Conservation (phyloP, 1,139 yeast genomes). For the Spencermartinsiella ligniputridi region DNA sequence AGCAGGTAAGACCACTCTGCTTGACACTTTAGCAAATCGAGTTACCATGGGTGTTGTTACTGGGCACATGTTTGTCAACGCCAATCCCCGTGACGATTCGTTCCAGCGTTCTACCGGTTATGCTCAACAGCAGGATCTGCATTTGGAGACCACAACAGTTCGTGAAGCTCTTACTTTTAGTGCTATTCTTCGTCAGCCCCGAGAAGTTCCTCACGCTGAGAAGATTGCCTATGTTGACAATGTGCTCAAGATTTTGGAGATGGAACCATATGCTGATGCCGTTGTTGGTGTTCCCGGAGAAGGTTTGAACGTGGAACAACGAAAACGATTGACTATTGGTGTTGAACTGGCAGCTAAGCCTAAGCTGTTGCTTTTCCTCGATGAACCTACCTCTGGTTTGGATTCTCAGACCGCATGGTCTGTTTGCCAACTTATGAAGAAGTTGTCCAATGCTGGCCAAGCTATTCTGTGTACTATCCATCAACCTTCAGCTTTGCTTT, state of each 20-base stretch:
- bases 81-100: conserved; percentile 60
- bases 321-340: conserved; percentile 80
- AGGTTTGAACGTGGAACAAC: conserved; percentile 76
- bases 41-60: conserved; percentile 75
- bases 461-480: conserved; percentile 81
- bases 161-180: conserved; percentile 72
- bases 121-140: conserved; percentile 80
- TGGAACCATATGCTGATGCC: conserved; percentile 73
- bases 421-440: conserved; percentile 68
- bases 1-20: conserved; percentile 77
- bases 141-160: conserved; percentile 68
- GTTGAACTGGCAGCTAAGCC: conserved; percentile 90
- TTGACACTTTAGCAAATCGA: conserved; percentile 74
- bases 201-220: conserved; percentile 47
- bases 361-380: conserved; percentile 70
- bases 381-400: conserved; percentile 91
- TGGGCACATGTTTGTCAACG: conserved; percentile 73
- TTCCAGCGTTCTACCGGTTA: conserved; percentile 82
- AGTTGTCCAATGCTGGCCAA: conserved; percentile 72
- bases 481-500: conserved; percentile 74
- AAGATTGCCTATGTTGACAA: conserved; percentile 70
- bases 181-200: conserved; percentile 71
- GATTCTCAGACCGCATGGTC: conserved; percentile 94
- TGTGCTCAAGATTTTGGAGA: conserved; percentile 63
- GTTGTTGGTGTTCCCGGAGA: conserved; percentile 77